These are phyloP conservation scores for Phytomonas sp. DNA, from an alignment of 208 protist genomes.

Conservation along the genomic window DNA sequence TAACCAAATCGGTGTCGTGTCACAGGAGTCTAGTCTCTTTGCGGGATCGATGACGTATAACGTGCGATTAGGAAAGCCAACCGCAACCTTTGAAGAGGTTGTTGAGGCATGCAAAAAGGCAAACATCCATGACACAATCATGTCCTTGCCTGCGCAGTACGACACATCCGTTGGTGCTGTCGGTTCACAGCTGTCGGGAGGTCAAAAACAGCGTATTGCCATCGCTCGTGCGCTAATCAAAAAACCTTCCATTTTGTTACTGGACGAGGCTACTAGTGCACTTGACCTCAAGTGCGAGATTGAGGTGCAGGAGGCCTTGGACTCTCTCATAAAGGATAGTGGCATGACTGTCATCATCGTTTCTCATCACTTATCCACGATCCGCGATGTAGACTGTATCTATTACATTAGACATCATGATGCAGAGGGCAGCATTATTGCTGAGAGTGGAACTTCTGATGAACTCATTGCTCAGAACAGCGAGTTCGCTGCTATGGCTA, in stretches of 20 bases:
- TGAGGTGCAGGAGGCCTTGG: slow-evolving; percentile 71
- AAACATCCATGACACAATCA: slow-evolving; percentile 83
- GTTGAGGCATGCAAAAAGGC: slow-evolving; percentile 57
- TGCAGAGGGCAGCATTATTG: slow-evolving; percentile 39
- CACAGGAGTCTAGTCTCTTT: slow-evolving; percentile 81
- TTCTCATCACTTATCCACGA: slow-evolving; percentile 86
- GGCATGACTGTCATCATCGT: slow-evolving; percentile 80
- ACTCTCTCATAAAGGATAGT: slow-evolving; percentile 54
- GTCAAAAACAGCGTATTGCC: slow-evolving; percentile 88
- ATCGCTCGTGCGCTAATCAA: slow-evolving; percentile 81
- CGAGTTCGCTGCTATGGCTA: slow-evolving; percentile 59
- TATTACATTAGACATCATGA: slow-evolving; percentile 65
- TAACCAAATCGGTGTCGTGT: slow-evolving; percentile 70
- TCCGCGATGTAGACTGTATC: slow-evolving; percentile 83
- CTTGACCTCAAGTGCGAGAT: slow-evolving; percentile 86
- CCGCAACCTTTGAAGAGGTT: slow-evolving; percentile 66
- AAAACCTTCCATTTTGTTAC: slow-evolving; percentile 64
- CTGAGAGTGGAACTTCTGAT: slow-evolving; percentile 49
- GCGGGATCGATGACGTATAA: slow-evolving; percentile 59
- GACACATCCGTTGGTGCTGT: slow-evolving; percentile 74
- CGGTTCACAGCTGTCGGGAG: slow-evolving; percentile 79
- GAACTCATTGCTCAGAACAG: slow-evolving; percentile 42
- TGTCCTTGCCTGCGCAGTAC: slow-evolving; percentile 70
- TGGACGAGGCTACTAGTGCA: slow-evolving; percentile 89
- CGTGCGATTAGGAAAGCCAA: slow-evolving; percentile 49